Evolutionary conservation across 768 basidiomycete genomes (phyloP).

Genomic region (Pleurotus salmoneostramineus): DNA sequence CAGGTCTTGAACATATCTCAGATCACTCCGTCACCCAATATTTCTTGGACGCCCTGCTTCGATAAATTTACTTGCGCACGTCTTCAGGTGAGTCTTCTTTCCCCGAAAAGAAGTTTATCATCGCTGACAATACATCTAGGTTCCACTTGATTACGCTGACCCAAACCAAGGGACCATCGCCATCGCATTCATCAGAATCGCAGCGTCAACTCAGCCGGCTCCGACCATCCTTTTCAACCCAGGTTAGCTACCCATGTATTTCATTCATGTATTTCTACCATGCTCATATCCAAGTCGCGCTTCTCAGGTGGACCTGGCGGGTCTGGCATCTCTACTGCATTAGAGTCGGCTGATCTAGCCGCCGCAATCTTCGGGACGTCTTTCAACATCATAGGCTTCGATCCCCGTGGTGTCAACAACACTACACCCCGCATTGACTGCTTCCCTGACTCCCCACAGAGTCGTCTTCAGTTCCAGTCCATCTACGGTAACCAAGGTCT

Average conservation of each 20-base stretch:
- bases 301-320: conserved; percentile 43
- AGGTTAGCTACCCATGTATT: not conserved
- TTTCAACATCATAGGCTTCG: conserved; percentile 44
- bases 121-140: conserved; percentile 19
- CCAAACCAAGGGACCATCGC: conserved; percentile 29
- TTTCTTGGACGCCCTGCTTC: not conserved
- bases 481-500: not conserved
- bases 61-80: not conserved
- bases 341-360: conserved; percentile 18
- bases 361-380: conserved; percentile 33
- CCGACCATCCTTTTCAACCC: not conserved
- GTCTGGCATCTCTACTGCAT: conserved; percentile 30
- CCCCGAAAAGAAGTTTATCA: no score
- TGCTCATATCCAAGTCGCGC: no score
- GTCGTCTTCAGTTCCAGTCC: not conserved
- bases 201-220: conserved; percentile 12
- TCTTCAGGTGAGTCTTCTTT: not conserved
- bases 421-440: not conserved
- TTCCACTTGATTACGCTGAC: conserved; percentile 40
- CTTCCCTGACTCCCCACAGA: not conserved
- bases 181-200: conserved; percentile 39
- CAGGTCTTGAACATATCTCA: not conserved
- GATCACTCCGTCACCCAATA: not conserved
- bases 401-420: conserved; percentile 33
- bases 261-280: not conserved